phyloP scores from a whole-genome alignment of 2,329 filamentous ascomycete genomes.

The Aspergillus flavus region DNA sequence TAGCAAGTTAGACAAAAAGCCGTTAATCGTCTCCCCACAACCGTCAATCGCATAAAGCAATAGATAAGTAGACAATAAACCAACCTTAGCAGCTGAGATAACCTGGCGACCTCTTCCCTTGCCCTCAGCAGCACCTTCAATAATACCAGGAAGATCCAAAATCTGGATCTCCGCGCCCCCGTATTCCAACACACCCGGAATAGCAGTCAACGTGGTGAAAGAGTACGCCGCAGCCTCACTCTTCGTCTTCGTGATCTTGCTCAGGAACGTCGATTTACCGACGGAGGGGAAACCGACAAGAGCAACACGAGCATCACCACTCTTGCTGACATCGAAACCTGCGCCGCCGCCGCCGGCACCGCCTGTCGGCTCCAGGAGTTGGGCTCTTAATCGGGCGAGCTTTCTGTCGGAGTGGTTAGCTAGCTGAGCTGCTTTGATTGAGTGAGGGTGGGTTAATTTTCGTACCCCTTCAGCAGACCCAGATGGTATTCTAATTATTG shows the following conservation, averaged over 20 bases:
- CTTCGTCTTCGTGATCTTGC: constrained; percentile 96
- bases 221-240: constrained; percentile 95
- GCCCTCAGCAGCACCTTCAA: constrained; percentile 92
- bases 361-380: constrained; percentile 85
- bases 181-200: constrained; percentile 96
- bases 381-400: constrained; percentile 89
- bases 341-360: constrained; percentile 78
- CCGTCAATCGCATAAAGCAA: too few species aligned
- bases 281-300: constrained; percentile 98
- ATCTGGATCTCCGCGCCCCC: constrained; percentile 98
- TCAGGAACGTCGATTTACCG: constrained; percentile 98
- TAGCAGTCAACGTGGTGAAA: constrained; percentile 96
- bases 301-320: constrained; percentile 92
- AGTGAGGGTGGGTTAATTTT: neutral
- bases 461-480: constrained; percentile 91
- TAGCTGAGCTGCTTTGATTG: neutral
- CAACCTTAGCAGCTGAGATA: constrained; percentile 87
- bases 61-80: neutral
- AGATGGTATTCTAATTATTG: constrained; percentile 83
- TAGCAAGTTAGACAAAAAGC: constrained; percentile 6
- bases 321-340: constrained; percentile 92
- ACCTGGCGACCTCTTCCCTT: constrained; percentile 96
- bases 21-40: neutral
- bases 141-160: constrained; percentile 95
- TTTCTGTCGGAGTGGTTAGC: constrained; percentile 63